Evolutionary conservation across 768 basidiomycete genomes (phyloP).

Genomic region (Tricholoma sp.): DNA sequence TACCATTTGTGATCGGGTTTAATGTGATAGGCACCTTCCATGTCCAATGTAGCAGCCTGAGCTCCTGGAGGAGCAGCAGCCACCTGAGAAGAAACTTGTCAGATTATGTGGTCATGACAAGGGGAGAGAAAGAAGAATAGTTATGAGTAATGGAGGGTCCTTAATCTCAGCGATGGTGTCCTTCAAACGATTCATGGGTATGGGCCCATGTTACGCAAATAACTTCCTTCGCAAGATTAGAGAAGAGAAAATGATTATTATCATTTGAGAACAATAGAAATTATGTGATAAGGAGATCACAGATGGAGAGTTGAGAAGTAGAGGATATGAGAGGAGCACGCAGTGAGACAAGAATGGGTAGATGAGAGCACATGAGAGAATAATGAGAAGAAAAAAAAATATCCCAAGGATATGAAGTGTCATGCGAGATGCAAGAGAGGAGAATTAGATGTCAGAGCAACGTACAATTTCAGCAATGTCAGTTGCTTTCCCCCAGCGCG

Average conservation of each 20-base stretch:
- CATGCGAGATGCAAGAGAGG: neutral
- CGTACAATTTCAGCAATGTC: slow-evolving; percentile 14
- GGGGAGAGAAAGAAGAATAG: neutral
- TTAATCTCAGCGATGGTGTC: neutral
- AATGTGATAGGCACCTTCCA: slow-evolving; percentile 24
- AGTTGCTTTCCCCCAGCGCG: slow-evolving; percentile 16
- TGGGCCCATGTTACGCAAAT: neutral
- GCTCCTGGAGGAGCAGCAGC: slow-evolving; percentile 23
- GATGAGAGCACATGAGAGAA: neutral
- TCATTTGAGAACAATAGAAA: too few relatives aligned
- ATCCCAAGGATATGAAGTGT: neutral
- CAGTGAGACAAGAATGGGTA: neutral
- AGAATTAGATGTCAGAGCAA: neutral
- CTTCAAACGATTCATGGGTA: neutral
- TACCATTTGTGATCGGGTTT: slow-evolving; percentile 20
- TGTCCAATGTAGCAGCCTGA: slow-evolving; percentile 24
- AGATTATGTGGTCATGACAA: neutral
- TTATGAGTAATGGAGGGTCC: neutral
- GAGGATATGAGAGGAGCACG: neutral
- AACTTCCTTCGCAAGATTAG: neutral
- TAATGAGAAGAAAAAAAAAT: neutral
- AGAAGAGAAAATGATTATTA: neutral
- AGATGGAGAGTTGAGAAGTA: too few relatives aligned
- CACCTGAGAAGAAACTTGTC: slow-evolving; percentile 10
- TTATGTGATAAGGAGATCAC: too few relatives aligned